Base-by-base conservation (phyloP, 208 protist genomes). In the Crithidia expoeki region DNA sequence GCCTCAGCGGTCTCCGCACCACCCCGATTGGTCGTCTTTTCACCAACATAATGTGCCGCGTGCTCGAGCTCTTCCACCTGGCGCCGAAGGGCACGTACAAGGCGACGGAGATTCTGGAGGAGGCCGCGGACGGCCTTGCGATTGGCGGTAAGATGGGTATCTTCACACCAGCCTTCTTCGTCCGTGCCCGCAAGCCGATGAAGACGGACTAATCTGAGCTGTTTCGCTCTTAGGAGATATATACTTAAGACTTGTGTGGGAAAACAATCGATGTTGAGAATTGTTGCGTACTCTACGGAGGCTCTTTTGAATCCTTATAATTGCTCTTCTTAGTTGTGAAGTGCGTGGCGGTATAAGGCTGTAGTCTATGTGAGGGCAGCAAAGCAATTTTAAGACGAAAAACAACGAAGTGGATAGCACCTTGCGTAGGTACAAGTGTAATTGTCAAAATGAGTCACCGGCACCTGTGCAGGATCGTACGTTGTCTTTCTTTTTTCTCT, bases 161-260 rank as follows among this genome's bases (percentile, higher is more conserved):
- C 68, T 99, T 99, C 79, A 98, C 97, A 1, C 97, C 97, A 42
- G 76, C 85, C 73, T 96, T 94, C 79, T 98, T 93, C 75, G 72
- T 96, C 42, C 74, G 94, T 25, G 93, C 74, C 17, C 87, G 88
- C 66, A 98, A 98, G 83, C 97, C 95, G 6, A 21, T 42, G 50
- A 74, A 74, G 55, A 79, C 69, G 58, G 46, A 77, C 28, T 73
- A 59, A 62, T 32, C 12, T n/a, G 17, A 38, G 53, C 9, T 28
- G 36, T n/a, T 23, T 44, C 19, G 19, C 5, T 38, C 7, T 62
- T 47, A 12, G n/a, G 21, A 64, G 42, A 17, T 5, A 3, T 47
- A 59, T 50, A 23, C 14, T 30, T 12, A 42, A 44, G 42, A 33
- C 14, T 7, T 44, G 38, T 14, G 7, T 7, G 7, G 38, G 38